Conservation (phyloP, 177 flowering plant genomes). For the Tripterygium wilfordii region DNA sequence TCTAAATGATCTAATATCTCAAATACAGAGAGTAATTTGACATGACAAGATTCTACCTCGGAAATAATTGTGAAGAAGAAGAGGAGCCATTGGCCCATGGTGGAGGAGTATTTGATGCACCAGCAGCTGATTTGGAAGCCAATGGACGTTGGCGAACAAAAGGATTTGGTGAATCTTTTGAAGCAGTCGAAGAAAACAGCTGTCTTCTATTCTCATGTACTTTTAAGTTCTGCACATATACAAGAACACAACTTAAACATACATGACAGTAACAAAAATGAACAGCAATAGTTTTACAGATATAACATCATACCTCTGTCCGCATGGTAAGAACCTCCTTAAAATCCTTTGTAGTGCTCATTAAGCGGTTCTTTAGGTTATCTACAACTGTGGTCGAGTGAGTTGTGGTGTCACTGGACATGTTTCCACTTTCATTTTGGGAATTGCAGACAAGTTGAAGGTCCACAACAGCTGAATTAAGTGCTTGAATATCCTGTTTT, state of each 20-base stretch:
- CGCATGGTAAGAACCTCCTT: slow-evolving; percentile 96
- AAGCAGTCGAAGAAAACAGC: slow-evolving; percentile 67
- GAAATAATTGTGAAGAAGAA: slow-evolving; percentile 57
- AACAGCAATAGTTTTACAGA: no score
- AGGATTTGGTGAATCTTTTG: slow-evolving; percentile 76
- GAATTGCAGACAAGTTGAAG: slow-evolving; percentile 78
- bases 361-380: slow-evolving; percentile 80
- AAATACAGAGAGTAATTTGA: background rate
- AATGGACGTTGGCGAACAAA: slow-evolving; percentile 93
- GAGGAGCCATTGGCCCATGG: slow-evolving; percentile 78
- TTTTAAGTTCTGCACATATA: slow-evolving; percentile 70
- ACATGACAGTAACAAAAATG: background rate
- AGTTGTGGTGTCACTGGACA: slow-evolving; percentile 75
- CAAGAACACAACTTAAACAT: background rate
- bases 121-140: slow-evolving; percentile 51
- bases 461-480: slow-evolving; percentile 89
- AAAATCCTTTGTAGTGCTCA: slow-evolving; percentile 93
- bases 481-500: slow-evolving; percentile 93
- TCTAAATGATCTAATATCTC: background rate
- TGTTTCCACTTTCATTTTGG: slow-evolving; percentile 67
- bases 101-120: slow-evolving; percentile 48
- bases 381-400: slow-evolving; percentile 97
- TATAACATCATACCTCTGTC: slow-evolving; percentile 99
- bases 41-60: slow-evolving; percentile 28
- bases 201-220: slow-evolving; percentile 95